A percentile compares a stretch with the other conserved stretches of the same genome.
phyloP scores from a whole-genome alignment of 257 asterid species.

The Solanum clarkiae region DNA sequence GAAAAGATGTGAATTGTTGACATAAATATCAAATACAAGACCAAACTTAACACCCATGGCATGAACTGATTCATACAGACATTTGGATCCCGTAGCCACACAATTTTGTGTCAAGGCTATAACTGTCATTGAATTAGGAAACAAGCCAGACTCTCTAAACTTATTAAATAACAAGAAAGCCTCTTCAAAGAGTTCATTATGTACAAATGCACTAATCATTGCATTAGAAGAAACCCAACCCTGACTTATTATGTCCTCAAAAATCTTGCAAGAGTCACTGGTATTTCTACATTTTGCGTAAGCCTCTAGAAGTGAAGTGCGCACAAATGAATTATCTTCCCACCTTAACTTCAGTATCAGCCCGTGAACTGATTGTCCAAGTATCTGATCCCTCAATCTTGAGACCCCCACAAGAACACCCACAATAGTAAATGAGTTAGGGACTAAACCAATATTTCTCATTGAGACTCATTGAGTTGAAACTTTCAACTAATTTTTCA shows the following conservation, averaged over 20 bases:
- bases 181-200: background rate
- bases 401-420: slow-evolving; percentile 5
- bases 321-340: slow-evolving; percentile 3
- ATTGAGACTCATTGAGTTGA: background rate
- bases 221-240: slow-evolving; percentile 6
- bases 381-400: background rate
- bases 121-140: background rate
- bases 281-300: slow-evolving; percentile 3
- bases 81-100: background rate
- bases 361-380: background rate
- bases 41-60: background rate
- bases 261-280: background rate
- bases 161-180: slow-evolving; percentile 1
- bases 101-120: background rate
- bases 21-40: background rate
- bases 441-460: background rate
- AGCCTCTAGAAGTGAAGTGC: slow-evolving; percentile 3
- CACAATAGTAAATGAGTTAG: slow-evolving; percentile 7
- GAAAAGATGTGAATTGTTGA: slow-evolving; percentile 4
- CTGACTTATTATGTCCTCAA: background rate
- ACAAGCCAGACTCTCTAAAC: background rate
- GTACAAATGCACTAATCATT: slow-evolving; percentile 4
- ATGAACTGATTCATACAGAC: slow-evolving; percentile 8
- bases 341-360: slow-evolving; percentile 6
- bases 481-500: background rate